Evolutionary conservation across 176 grass and related monocot genomes (phyloP), one percentile per base, ranked within the genome.

Genomic region (Eremochloa ophiuroides): DNA sequence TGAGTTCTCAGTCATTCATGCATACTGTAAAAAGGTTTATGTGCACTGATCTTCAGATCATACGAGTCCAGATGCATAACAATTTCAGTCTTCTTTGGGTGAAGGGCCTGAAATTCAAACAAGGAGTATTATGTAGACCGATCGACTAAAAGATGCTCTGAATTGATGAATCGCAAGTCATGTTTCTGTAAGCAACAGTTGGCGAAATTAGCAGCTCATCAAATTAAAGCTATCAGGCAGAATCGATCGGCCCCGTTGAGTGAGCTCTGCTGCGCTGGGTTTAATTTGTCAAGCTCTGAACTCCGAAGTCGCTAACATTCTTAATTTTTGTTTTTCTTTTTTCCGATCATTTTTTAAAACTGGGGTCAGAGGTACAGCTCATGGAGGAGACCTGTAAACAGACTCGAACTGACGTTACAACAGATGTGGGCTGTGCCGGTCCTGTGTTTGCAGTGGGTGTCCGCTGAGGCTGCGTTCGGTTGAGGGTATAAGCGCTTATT

Each of bases 311-410:
- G 1, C 0, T 1, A 7, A 20, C n/a, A 4, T 22, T 37, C 17
- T 66, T 5, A 60, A 8, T 60, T n/a, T n/a, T n/a, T n/a, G n/a
- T 60, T 60, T 3, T 60, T 7, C 15, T n/a, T 20, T 26, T 28
- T 8, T 1, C 14, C n/a, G n/a, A n/a, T n/a, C n/a, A n/a, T n/a
- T n/a, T 2, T 41, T 17, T 25, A 26, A 43, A 26, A 22, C 8
- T 2, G 41, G 35, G 61, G 20, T 42, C 66, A 69, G 9, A 44
- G 3, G 3, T 17, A 75, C 61, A 75, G 34, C 72, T 43, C 62
- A 84, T 18, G 12, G 69, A 66, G 8, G 81, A 83, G 81, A 75
- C 81, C 8, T 14, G 71, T 18, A 18, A 68, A 34, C 35, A 68
- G 26, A n/a, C 27, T 30, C 2, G 53, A 73, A n/a, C 34, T 73